Base-by-base conservation (phyloP, 2,329 filamentous ascomycete species). In the Stagonosporopsis cucurbitacearum region DNA sequence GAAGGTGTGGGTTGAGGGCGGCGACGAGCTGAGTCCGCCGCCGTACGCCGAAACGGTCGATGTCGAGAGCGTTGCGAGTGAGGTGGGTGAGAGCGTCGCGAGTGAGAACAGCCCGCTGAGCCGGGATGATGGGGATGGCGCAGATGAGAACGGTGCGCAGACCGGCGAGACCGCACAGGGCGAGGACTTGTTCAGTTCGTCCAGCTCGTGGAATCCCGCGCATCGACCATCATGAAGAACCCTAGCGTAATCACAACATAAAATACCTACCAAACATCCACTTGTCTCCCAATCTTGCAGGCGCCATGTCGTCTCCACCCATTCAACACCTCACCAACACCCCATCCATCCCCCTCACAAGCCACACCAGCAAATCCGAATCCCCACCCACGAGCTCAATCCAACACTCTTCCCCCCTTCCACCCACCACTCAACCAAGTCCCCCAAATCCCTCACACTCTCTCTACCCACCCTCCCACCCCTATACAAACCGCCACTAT, bases 1-100 rank as follows among this genome's bases (percentile, higher is more conserved):
- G 37, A 81, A 81, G 61, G 86, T 88, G 5, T 87, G 85, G 81
- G 77, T 86, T 20, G 76, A 79, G n/a, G 57, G 56, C 0, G 73
- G 71, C 2, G 74, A 75, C 33, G 74, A 75, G 47, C 56, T 80
- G 54, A 61, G 67, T 30, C 68, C 76, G 37, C 75, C 77, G 20
- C 62, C 66, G 13, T 79, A 78, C 57, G 51, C 60, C 28, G 69
- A 72, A 43, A 53, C 49, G 49, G 56, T 60, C n/a, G 46, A 47
- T 20, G 39, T 39, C 6, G 39, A n/a, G 15, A 40, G 46, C 15
- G 49, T 51, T 26, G 42, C 23, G 28, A 26, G 44, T 2, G 54
- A 58, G 33, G 52, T 8, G 39, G 32, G 6, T 6, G 35, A 68
- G 47, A 79, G 74, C 64, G 85, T 85, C 32, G 84, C 64, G 32